Conservation (phyloP, 129 eudicot genomes). For the Dittrichia graveolens region DNA sequence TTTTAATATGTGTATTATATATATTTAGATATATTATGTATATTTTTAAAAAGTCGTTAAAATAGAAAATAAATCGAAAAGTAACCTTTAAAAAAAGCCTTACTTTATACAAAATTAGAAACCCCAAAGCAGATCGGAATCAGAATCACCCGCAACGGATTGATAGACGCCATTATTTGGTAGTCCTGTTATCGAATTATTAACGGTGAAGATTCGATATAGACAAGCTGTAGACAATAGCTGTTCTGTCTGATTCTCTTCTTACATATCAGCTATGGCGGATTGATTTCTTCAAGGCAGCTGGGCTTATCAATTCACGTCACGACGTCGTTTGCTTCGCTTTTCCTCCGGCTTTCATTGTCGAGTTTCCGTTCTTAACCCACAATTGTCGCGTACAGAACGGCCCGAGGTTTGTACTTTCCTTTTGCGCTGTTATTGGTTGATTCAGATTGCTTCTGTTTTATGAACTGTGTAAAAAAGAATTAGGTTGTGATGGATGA, state of each 20-base stretch:
- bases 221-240: conserved; percentile 28
- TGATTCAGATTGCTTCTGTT: conserved; percentile 14
- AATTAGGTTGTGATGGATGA: conserved; percentile 16
- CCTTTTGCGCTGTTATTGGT: neutral
- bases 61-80: too few species aligned
- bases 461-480: neutral
- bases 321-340: conserved; percentile 10
- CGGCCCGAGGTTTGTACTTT: conserved; percentile 42
- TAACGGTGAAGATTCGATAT: conserved; percentile 53
- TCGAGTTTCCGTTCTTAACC: too few species aligned
- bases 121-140: conserved; percentile 31
- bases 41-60: too few species aligned
- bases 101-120: neutral
- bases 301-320: conserved; percentile 12
- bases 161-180: conserved; percentile 32
- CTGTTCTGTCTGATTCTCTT: conserved; percentile 39
- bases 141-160: conserved; percentile 31
- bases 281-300: conserved; percentile 38
- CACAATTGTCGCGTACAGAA: conserved; percentile 17
- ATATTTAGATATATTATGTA: too few species aligned
- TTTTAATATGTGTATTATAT: too few species aligned
- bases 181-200: conserved; percentile 29
- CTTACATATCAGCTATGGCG: conserved; percentile 39
- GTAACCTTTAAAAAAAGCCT: too few species aligned
- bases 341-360: neutral